phyloP scores from a whole-genome alignment of 257 asterid genomes.

The Paulownia fortunei region DNA sequence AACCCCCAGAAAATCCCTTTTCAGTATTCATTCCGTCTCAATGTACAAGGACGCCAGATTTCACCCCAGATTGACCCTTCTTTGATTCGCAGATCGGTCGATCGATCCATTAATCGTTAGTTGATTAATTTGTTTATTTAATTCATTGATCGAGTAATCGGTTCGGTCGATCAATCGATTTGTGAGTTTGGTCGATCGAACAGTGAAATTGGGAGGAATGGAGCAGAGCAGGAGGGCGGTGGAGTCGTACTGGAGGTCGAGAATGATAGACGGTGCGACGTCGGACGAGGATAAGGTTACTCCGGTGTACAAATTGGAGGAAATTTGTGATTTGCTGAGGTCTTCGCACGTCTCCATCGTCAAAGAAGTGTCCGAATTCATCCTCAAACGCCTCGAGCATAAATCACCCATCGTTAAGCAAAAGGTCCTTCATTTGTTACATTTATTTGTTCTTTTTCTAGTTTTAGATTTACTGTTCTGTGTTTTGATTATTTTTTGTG shows the following conservation, averaged over 20 bases:
- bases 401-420: slow-evolving; percentile 92
- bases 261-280: slow-evolving; percentile 84
- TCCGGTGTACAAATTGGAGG: slow-evolving; percentile 95
- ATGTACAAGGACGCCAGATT: neutral
- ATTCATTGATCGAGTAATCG: neutral
- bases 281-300: slow-evolving; percentile 96
- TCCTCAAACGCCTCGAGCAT: slow-evolving; percentile 93
- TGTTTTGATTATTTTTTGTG: neutral
- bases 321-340: slow-evolving; percentile 84
- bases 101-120: neutral
- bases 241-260: slow-evolving; percentile 96
- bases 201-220: slow-evolving; percentile 45
- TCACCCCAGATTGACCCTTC: neutral
- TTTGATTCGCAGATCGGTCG: no score
- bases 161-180: neutral
- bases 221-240: slow-evolving; percentile 99
- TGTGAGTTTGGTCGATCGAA: no score
- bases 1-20: neutral
- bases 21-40: neutral
- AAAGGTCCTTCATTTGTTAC: slow-evolving; percentile 50
- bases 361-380: slow-evolving; percentile 84
- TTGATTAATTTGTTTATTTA: neutral
- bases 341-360: slow-evolving; percentile 82
- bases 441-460: no score
- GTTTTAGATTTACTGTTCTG: neutral